Percentiles rank a stretch among this genome's conserved stretches.
These are phyloP conservation scores for Aspergillus fumigatiaffinis DNA, from an alignment of 2,329 filamentous ascomycete genomes.

Conservation along the genomic window DNA sequence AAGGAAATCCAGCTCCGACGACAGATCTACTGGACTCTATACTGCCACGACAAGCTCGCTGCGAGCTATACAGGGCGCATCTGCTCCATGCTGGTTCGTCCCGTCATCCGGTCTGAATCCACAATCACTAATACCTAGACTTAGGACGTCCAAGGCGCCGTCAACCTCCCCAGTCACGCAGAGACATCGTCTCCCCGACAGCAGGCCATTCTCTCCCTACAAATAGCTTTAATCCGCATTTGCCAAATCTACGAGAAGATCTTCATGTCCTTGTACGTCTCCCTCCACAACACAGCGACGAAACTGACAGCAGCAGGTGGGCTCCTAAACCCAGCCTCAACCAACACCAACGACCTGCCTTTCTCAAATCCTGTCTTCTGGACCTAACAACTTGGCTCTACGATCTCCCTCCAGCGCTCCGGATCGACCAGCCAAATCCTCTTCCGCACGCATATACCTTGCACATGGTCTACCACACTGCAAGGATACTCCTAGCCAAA, in stretches of 20 bases:
- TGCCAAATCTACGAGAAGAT: constrained; percentile 33
- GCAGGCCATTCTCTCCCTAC: too few species aligned
- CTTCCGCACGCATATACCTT: constrained; percentile 30
- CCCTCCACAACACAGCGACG: too few species aligned
- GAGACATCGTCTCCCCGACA: too few species aligned
- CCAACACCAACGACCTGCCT: constrained; percentile 18
- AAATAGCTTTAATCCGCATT: too few species aligned
- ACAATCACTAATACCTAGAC: too few species aligned
- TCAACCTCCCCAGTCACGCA: too few species aligned
- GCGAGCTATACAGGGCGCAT: constrained; percentile 35
- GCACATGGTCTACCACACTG: constrained; percentile 35
- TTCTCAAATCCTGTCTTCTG: constrained; percentile 29
- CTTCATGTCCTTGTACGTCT: constrained; percentile 25
- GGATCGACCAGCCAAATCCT: constrained; percentile 21
- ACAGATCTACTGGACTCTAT: constrained; percentile 37
- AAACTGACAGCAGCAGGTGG: constrained; percentile 17
- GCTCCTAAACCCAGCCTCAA: constrained; percentile 26
- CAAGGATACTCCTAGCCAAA: constrained; percentile 29
- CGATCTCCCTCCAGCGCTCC: constrained; percentile 28
- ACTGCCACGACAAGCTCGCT: constrained; percentile 34
- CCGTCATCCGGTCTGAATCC: not conserved
- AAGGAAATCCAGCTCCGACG: constrained; percentile 30
- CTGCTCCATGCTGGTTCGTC: constrained; percentile 33
- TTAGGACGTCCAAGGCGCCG: too few species aligned
- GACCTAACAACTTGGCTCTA: constrained; percentile 36